Conservation (phyloP, 176 grass and related monocot genomes). For the Cymbopogon citratus region DNA sequence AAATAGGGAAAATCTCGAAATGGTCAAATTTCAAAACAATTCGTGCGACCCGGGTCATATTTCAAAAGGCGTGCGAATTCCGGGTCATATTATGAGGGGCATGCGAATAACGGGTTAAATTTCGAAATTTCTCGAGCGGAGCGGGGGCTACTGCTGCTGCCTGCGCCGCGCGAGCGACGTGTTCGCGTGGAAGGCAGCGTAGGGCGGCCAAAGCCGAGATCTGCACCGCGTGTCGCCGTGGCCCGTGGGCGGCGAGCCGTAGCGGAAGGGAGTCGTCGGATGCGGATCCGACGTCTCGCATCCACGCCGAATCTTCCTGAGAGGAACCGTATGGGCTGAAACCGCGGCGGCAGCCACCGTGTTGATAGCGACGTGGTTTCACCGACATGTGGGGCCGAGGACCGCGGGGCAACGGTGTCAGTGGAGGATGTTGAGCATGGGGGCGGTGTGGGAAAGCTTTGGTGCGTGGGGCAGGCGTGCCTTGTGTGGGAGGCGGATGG, state of each 20-base stretch:
- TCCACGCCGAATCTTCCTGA: neutral
- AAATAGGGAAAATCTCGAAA: too few species aligned
- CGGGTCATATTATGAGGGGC: too few species aligned
- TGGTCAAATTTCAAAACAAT: too few species aligned
- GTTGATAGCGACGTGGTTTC: fast-evolving
- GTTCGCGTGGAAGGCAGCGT: too few species aligned
- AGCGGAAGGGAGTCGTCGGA: neutral
- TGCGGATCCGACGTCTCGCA: neutral
- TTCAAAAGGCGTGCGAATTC: too few species aligned
- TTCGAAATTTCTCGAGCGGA: neutral
- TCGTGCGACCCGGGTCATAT: too few species aligned
- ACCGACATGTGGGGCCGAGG: neutral
- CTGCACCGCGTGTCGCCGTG: neutral
- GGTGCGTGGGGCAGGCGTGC: neutral
- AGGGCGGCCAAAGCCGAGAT: neutral
- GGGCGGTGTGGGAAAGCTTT: neutral
- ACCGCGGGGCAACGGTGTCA: fast-evolving
- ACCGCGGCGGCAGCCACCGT: fast-evolving
- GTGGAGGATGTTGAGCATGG: fast-evolving
- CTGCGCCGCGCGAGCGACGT: too few species aligned
- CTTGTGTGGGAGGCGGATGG: neutral
- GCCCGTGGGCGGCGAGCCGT: neutral
- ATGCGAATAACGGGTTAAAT: too few species aligned
- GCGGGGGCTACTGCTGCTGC: too few species aligned
- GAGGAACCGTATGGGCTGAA: too few species aligned